Percentiles rank a stretch among this genome's conserved stretches.
These are phyloP conservation scores for Dendrocalamus sinicus DNA, from an alignment of 176 grass and related monocot species.

Conservation along the genomic window DNA sequence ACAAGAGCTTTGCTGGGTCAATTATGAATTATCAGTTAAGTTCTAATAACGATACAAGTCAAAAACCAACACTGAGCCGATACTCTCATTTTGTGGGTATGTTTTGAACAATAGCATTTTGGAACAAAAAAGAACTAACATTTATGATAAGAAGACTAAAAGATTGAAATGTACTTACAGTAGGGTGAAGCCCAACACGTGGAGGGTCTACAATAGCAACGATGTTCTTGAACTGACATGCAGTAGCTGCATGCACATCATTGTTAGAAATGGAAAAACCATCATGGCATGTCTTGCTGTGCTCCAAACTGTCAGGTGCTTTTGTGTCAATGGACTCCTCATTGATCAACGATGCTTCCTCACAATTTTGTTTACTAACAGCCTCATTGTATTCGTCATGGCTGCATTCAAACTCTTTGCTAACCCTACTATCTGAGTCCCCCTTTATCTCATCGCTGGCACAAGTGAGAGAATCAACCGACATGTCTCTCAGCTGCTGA, in stretches of 20 bases:
- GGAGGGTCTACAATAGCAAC: conserved; percentile 97
- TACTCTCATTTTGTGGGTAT: neutral
- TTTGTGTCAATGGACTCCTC: conserved; percentile 36
- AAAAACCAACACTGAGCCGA: neutral
- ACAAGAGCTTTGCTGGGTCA: neutral
- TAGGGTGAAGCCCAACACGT: conserved; percentile 90
- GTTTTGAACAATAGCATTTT: neutral
- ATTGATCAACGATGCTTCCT: conserved; percentile 23
- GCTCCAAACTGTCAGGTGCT: conserved; percentile 31
- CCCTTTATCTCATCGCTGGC: conserved; percentile 34
- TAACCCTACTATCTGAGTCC: conserved; percentile 32
- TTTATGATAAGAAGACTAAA: conserved; percentile 20
- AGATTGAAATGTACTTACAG: conserved; percentile 61
- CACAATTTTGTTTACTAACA: conserved; percentile 30
- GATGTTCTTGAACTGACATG: conserved; percentile 70
- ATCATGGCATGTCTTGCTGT: conserved; percentile 33
- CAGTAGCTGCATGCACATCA: conserved; percentile 28
- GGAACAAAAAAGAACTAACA: neutral
- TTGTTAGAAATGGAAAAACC: conserved; percentile 31
- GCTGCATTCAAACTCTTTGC: conserved; percentile 42
- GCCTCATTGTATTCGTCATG: conserved; percentile 38
- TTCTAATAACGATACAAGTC: neutral
- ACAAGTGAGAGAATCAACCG: conserved; percentile 21
- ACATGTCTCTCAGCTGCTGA: conserved; percentile 20
- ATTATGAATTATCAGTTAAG: neutral